Percentiles rank a stretch among this genome's conserved stretches.
Evolutionary conservation across 768 basidiomycete species (phyloP).

Genomic region (Tephrocybe sp.): DNA sequence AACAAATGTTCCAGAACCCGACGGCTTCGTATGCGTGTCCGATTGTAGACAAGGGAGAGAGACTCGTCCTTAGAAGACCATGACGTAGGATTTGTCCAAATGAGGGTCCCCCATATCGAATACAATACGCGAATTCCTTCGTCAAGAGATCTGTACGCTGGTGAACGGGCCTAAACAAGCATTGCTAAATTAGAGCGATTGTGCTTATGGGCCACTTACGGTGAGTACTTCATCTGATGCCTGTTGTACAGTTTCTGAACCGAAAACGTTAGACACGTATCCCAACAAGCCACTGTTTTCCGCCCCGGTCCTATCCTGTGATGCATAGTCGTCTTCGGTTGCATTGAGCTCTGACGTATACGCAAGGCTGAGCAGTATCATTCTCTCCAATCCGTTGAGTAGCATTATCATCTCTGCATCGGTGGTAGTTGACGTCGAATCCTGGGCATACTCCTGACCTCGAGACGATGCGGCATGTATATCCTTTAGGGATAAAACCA

Average conservation of each 20-base stretch:
- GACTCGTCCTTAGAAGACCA: conserved; percentile 66
- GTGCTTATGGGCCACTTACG: conserved; percentile 45
- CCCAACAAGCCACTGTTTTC: conserved; percentile 75
- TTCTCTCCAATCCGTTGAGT: conserved; percentile 77
- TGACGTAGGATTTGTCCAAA: conserved; percentile 43
- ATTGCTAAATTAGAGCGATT: too few species aligned
- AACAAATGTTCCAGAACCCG: conserved; percentile 85
- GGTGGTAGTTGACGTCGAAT: conserved; percentile 51
- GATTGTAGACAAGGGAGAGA: conserved; percentile 60
- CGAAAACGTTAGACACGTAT: conserved; percentile 89
- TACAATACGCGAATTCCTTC: conserved; percentile 81
- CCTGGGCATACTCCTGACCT: conserved; percentile 34
- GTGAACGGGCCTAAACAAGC: conserved; percentile 62
- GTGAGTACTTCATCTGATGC: conserved; percentile 53
- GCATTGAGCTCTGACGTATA: conserved; percentile 48
- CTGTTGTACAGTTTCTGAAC: conserved; percentile 55
- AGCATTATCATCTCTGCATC: conserved; percentile 86
- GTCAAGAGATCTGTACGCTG: conserved; percentile 73
- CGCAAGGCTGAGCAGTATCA: conserved; percentile 71
- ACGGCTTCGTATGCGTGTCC: conserved; percentile 66
- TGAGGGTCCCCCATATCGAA: conserved; percentile 64
- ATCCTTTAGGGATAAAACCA: conserved; percentile 56
- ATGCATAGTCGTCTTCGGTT: conserved; percentile 54
- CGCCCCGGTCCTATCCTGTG: conserved; percentile 48
- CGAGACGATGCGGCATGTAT: conserved; percentile 41